These are phyloP conservation scores for Tritrichomonas foetus DNA, from an alignment of 208 protist species.

Conservation along the genomic window DNA sequence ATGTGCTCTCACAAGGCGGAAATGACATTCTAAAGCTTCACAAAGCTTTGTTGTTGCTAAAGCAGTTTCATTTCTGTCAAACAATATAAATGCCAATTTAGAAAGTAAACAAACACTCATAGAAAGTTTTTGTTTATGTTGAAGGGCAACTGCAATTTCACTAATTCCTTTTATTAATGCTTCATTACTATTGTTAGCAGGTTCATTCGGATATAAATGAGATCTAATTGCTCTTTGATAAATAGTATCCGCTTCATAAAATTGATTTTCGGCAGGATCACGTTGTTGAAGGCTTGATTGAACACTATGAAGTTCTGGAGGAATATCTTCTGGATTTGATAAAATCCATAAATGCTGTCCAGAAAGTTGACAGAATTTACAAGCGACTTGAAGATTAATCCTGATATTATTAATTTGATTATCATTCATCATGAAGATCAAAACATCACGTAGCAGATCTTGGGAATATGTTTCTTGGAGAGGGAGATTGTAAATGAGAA, in stretches of 20 bases:
- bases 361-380: background rate
- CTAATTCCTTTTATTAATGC: background rate
- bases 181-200: background rate
- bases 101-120: background rate
- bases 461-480: background rate
- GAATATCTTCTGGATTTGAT: background rate
- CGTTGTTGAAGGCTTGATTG: background rate
- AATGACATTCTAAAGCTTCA: constrained; percentile 8
- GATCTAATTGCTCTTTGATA: background rate
- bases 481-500: background rate
- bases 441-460: background rate
- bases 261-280: background rate
- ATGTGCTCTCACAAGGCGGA: background rate
- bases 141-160: background rate
- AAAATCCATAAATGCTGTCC: background rate
- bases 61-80: background rate
- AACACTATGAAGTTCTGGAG: background rate
- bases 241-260: background rate
- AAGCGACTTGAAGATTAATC: background rate
- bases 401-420: background rate
- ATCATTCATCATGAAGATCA: background rate
- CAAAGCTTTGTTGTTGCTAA: background rate
- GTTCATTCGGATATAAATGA: background rate
- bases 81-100: background rate
- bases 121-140: constrained; percentile 23